Evolutionary conservation across 202 grass and related monocot genomes (phyloP).

Genomic region (Schoenoplectus tabernaemontani): DNA sequence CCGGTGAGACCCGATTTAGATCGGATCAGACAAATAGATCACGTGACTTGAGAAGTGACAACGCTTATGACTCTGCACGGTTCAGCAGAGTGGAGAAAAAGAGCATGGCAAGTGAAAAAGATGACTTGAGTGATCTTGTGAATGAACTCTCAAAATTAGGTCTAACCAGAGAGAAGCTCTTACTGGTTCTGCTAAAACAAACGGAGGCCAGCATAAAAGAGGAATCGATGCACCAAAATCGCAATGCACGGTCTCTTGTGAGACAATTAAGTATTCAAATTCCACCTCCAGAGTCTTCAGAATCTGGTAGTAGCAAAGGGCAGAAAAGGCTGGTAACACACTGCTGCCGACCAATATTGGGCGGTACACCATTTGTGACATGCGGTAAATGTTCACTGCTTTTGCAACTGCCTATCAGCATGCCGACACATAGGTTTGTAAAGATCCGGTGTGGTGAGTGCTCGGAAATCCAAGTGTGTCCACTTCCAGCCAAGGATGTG

Average conservation of each 20-base stretch:
- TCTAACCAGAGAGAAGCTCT: conserved; percentile 22
- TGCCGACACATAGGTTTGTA: conserved; percentile 14
- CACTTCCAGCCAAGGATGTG: conserved; percentile 35
- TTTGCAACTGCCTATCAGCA: conserved; percentile 42
- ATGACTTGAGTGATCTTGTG: conserved; percentile 11
- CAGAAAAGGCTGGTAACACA: conserved; percentile 13
- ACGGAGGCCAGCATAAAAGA: neutral
- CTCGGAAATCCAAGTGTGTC: conserved; percentile 30
- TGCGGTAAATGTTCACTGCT: conserved; percentile 49
- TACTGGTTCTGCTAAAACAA: conserved; percentile 15
- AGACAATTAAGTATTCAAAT: conserved; percentile 1
- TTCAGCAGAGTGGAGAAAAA: neutral
- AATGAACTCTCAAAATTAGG: conserved; percentile 18
- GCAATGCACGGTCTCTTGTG: neutral
- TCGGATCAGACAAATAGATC: conserved; percentile 12
- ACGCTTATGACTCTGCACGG: neutral
- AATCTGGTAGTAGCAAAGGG: conserved; percentile 2
- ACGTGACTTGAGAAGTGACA: neutral
- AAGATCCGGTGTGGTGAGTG: conserved; percentile 68
- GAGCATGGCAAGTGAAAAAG: neutral
- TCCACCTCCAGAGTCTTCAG: neutral
- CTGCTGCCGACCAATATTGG: conserved; percentile 49
- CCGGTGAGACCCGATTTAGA: neutral
- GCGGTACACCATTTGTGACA: conserved; percentile 65
- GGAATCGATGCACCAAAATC: neutral